These are phyloP conservation scores for Rhazya stricta DNA, from an alignment of 257 asterid species.

Conservation along the genomic window DNA sequence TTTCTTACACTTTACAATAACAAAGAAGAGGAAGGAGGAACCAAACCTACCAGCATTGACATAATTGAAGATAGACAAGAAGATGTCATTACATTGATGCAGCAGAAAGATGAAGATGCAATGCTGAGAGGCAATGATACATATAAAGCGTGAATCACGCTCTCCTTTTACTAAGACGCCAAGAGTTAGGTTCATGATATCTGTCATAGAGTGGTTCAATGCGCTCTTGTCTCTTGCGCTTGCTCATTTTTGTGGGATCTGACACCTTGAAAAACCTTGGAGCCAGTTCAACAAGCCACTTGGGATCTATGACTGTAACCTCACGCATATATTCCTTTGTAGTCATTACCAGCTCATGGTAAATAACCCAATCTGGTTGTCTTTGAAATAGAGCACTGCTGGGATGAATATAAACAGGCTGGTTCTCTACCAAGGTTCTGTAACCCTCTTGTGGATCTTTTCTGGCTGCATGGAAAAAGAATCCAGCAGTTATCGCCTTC, in stretches of 20 bases:
- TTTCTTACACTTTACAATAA: slow-evolving; percentile 1
- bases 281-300: slow-evolving; percentile 95
- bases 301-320: slow-evolving; percentile 81
- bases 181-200: slow-evolving; percentile 89
- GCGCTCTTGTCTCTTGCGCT: slow-evolving; percentile 95
- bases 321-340: slow-evolving; percentile 97
- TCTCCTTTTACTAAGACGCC: slow-evolving; percentile 96
- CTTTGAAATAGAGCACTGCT: slow-evolving; percentile 91
- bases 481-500: slow-evolving; percentile 89
- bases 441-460: slow-evolving; percentile 97
- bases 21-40: not conserved
- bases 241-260: slow-evolving; percentile 93
- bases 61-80: not conserved
- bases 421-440: slow-evolving; percentile 79
- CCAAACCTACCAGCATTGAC: not conserved
- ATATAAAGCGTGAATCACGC: slow-evolving; percentile 33
- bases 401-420: slow-evolving; percentile 90
- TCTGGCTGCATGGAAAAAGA: slow-evolving; percentile 86
- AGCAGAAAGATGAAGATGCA: not conserved
- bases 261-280: slow-evolving; percentile 90
- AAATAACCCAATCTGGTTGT: slow-evolving; percentile 96
- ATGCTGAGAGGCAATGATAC: not conserved
- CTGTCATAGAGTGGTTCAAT: slow-evolving; percentile 90
- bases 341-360: slow-evolving; percentile 92
- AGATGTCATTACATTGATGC: not conserved